phyloP scores from a whole-genome alignment of 2,329 filamentous ascomycete species.

The Curvularia verruculosa region DNA sequence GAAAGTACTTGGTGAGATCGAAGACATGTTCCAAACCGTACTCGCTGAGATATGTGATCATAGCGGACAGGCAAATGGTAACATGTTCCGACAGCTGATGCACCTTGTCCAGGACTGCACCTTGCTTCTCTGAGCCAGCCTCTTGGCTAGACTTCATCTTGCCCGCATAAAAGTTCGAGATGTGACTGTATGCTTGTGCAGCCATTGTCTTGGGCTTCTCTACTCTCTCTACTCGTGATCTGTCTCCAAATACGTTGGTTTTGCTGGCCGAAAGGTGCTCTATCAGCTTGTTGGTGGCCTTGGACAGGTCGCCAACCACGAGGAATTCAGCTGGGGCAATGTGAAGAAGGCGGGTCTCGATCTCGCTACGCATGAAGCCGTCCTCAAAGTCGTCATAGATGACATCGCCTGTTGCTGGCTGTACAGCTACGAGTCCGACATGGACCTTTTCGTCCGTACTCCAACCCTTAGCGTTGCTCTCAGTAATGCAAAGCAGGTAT shows the following conservation, averaged over 20 bases:
- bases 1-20: constrained; percentile 94
- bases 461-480: constrained; percentile 76
- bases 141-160: constrained; percentile 67
- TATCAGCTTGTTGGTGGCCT: constrained; percentile 89
- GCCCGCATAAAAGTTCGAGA: constrained; percentile 89
- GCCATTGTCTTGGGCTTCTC: constrained; percentile 79
- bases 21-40: constrained; percentile 96
- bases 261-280: constrained; percentile 86
- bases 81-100: constrained; percentile 83
- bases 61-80: constrained; percentile 89
- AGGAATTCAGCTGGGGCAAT: constrained; percentile 96
- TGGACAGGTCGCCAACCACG: constrained; percentile 87
- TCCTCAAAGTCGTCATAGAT: constrained; percentile 97
- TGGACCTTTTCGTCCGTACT: constrained; percentile 93
- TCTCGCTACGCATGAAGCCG: constrained; percentile 94
- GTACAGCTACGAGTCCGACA: constrained; percentile 89
- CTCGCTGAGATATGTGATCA: constrained; percentile 91
- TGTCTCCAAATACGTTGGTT: constrained; percentile 90
- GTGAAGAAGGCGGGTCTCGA: constrained; percentile 93
- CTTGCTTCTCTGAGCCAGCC: constrained; percentile 46
- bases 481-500: constrained; percentile 92
- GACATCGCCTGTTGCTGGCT: constrained; percentile 93
- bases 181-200: constrained; percentile 83
- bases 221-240: constrained; percentile 81
- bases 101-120: constrained; percentile 80